Conservation (phyloP, 2,329 filamentous ascomycete species). For the Cadophora luteo-olivacea region DNA sequence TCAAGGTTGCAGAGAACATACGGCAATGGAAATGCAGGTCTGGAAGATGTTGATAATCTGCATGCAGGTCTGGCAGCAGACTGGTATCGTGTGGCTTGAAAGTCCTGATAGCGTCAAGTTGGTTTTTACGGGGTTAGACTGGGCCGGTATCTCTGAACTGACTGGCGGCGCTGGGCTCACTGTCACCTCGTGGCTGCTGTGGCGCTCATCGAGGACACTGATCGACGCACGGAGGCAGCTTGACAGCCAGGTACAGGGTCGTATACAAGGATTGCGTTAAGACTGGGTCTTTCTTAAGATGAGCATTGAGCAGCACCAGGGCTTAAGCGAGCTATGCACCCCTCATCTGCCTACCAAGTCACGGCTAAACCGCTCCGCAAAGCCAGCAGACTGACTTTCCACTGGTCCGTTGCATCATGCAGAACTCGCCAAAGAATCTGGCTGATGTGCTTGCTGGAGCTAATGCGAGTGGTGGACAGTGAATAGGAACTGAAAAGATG, state of each 20-base stretch:
- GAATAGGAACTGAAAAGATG: background rate
- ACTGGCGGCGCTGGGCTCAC: conserved; percentile 20
- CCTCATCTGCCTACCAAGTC: conserved; percentile 15
- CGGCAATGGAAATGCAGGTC: background rate
- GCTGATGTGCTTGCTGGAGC: conserved; percentile 7
- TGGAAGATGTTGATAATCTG: conserved; percentile 10
- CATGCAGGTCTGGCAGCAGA: conserved; percentile 8
- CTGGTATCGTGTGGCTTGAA: conserved; percentile 6
- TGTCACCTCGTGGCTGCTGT: conserved; percentile 30
- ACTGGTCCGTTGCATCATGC: conserved; percentile 17
- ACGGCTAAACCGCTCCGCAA: conserved; percentile 34
- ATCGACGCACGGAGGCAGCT: conserved; percentile 26
- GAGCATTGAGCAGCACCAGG: conserved; percentile 24
- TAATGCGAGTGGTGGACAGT: background rate
- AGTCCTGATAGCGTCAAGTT: background rate
- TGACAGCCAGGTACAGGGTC: conserved; percentile 23
- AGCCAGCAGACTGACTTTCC: conserved; percentile 9
- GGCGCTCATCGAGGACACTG: conserved; percentile 28
- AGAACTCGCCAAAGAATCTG: background rate
- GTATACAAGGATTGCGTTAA: conserved; percentile 24
- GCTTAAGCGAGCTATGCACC: conserved; percentile 15
- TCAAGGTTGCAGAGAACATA: background rate
- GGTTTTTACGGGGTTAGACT: background rate
- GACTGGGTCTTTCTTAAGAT: conserved; percentile 29
- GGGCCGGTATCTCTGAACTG: background rate